These are phyloP conservation scores for Globisporangium irregulare DNA, from an alignment of 352 stramenopile species.

Conservation along the genomic window DNA sequence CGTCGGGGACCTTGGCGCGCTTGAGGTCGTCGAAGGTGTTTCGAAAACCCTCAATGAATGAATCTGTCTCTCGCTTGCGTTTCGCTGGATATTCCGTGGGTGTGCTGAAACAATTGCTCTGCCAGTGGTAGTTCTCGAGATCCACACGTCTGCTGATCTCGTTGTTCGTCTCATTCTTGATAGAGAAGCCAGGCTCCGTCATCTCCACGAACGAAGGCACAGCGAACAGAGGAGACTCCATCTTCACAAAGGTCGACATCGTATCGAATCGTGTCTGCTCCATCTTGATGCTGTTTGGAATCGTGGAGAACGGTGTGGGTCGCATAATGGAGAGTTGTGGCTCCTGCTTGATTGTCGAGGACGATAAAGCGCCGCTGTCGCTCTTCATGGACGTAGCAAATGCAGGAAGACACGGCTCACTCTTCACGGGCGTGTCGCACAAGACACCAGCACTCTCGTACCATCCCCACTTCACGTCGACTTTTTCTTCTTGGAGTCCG, in stretches of 20 bases:
- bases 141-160: neutral
- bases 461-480: no score
- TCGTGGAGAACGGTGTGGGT: no score
- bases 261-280: no score
- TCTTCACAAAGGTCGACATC: no score
- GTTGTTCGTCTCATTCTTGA: conserved; percentile 9
- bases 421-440: neutral
- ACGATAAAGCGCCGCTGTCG: no score
- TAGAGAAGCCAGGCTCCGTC: neutral
- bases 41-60: conserved; percentile 16
- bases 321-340: no score
- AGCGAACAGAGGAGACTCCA: no score
- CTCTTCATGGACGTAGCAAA: no score
- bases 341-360: no score
- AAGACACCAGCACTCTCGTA: no score
- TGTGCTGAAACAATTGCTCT: neutral
- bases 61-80: conserved; percentile 20
- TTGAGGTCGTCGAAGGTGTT: conserved; percentile 16
- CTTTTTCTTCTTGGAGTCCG: neutral
- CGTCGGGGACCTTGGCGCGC: neutral
- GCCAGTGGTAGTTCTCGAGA: neutral
- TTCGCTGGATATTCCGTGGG: conserved; percentile 7
- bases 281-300: no score
- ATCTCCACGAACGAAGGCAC: no score
- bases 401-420: neutral